Evolutionary conservation across 805 yeast species (phyloP), one percentile per base, ranked within the genome.

Genomic region (Metschnikowia arizonensis): DNA sequence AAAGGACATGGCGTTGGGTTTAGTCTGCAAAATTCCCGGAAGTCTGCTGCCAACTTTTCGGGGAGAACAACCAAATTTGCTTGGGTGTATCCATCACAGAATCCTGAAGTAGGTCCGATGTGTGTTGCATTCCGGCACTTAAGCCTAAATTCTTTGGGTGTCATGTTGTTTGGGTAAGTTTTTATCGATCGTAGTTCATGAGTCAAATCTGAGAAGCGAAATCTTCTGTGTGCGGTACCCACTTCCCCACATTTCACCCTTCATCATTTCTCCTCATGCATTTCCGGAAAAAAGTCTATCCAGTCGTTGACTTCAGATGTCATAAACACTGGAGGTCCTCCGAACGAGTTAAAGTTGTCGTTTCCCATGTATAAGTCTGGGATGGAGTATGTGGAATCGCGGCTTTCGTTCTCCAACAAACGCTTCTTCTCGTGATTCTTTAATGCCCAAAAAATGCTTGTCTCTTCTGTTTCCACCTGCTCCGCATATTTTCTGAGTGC

Each of bases 1-100:
- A 70, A 49, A 2, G 75, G 73, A 44, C 73, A 65, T 5, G 74
- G 70, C 15, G 65, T 69, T 1, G 72, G 66, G 49, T 71, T 70
- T 12, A 72, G 50, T 8, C 40, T 40, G 48, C 76, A 71, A 17
- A 71, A 53, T 29, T 61, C 59, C 3, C 46, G 49, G 43, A 71
- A 70, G 44, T 69, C 74, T 2, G 48, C 52, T 2, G 64, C 66
- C 24, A 54, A 56, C 25, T 54, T 44, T n/a, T 47, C 30, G 2
- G 72, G 75, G 4, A 71, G 52, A 12, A 68, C 63, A 19, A 70
- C 44, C 31, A 71, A 50, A 45, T 71, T 71, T 2, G 72, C 75
- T 49, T 71, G 76, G 1, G 62, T 59, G 44, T 57, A 61, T 4
- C 69, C 68, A 5, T 53, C 48, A 10, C 56, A 54, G 19, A 23